A percentile compares a stretch with the other conserved stretches of the same genome.
phyloP scores from a whole-genome alignment of 306 rosid genomes.

The Boehmeria nivea region DNA sequence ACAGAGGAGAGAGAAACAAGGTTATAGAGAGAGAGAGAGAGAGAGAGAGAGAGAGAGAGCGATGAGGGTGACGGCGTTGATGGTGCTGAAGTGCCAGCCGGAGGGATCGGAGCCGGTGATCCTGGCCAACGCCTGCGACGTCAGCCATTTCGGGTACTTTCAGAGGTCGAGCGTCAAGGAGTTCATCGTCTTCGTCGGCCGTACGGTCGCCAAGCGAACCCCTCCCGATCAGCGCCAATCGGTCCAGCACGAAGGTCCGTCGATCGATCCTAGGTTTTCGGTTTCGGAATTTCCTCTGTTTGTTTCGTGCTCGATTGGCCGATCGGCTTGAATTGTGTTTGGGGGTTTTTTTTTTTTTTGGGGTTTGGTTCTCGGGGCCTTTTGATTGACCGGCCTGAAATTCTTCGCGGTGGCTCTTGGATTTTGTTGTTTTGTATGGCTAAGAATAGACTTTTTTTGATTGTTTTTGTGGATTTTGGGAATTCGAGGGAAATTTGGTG shows the following conservation, averaged over 20 bases:
- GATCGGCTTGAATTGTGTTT: neutral
- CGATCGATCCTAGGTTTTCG: neutral
- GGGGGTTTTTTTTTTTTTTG: neutral
- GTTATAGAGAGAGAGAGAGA: neutral
- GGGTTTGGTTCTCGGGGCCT: neutral
- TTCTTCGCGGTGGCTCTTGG: neutral
- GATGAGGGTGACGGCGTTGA: conserved; percentile 90
- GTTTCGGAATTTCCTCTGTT: neutral
- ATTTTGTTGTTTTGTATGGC: neutral
- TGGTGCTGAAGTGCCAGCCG: conserved; percentile 79
- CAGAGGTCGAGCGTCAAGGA: conserved; percentile 90
- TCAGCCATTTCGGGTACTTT: conserved; percentile 79
- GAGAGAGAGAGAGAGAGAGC: conserved; percentile 6
- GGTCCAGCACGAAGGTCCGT: conserved; percentile 87
- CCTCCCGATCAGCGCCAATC: conserved; percentile 88
- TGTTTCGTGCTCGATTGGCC: neutral
- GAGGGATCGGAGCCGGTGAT: conserved; percentile 86
- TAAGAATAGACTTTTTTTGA: too few species aligned
- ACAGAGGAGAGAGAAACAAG: neutral
- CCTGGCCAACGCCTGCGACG: conserved; percentile 64
- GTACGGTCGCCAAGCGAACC: conserved; percentile 93
- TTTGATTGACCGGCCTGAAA: neutral
- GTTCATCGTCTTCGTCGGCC: conserved; percentile 83
- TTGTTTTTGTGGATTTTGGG: too few species aligned
- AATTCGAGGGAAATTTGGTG: too few species aligned